These are phyloP conservation scores for Galerina marginata DNA, from an alignment of 768 basidiomycete genomes.

Conservation along the genomic window DNA sequence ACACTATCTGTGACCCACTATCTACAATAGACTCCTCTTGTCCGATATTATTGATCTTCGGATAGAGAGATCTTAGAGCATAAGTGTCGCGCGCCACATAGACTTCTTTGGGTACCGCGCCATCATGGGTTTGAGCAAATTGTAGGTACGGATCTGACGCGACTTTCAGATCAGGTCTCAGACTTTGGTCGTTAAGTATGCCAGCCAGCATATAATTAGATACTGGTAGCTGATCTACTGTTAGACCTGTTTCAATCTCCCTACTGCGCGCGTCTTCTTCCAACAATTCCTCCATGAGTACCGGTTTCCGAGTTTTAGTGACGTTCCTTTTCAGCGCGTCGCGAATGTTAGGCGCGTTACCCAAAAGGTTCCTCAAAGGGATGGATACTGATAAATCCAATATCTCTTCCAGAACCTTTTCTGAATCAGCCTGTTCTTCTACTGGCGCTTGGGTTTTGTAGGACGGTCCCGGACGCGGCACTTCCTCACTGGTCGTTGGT, in stretches of 20 bases:
- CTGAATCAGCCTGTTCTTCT: neutral
- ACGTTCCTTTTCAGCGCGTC: neutral
- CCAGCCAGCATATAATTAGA: neutral
- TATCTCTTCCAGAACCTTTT: neutral
- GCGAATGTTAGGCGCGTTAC: neutral
- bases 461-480: neutral
- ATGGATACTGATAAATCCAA: neutral
- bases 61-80: neutral
- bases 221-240: neutral
- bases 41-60: constrained; percentile 16
- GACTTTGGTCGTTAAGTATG: neutral
- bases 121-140: neutral
- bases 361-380: neutral
- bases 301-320: neutral
- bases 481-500: too few species aligned
- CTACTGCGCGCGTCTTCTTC: neutral
- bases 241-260: neutral
- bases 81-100: neutral
- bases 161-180: neutral
- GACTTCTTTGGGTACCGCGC: neutral
- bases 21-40: constrained; percentile 27
- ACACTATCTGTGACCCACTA: constrained; percentile 33
- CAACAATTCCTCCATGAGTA: neutral
- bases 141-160: neutral
- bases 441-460: neutral